Evolutionary conservation across 306 rosid species (phyloP), one percentile per base, ranked within the genome.

Genomic region (Vigna mungo): DNA sequence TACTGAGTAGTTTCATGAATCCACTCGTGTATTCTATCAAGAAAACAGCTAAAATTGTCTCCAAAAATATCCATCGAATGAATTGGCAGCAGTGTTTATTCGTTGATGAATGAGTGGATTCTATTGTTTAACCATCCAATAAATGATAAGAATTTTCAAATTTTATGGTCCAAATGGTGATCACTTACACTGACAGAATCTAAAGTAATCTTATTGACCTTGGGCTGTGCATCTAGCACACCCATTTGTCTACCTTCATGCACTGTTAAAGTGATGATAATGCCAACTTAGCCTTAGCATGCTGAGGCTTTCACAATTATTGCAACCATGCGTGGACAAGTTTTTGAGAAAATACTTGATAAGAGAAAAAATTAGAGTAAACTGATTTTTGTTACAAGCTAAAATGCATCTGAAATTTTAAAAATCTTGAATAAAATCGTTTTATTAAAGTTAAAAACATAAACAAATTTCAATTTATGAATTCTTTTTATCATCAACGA

Each of bases 161-260:
- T 13, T 1, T n/a, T 9, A 59, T 59, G 43, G 37, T 17, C 41
- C 64, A 58, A 25, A 27, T 25, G 17, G 17, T 2, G 17, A 56
- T 56, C n/a, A 25, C 39, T 58, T 25, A 58, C 37, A 58, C 25
- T 58, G n/a, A 12, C 64, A 58, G 17, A 39, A 58, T 58, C 67
- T 34, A 34, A 23, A 32, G 13, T 61, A 61, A 23, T 61, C 49
- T 55, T 52, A 56, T 46, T 58, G 58, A 66, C 32, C 12, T 18
- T 1, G 3, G 68, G 63, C n/a, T 6, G 16, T 21, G 54, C 18
- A 59, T 71, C 44, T 70, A 23, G 56, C 23, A 17, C 11, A 52
- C 56, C 12, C 17, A 49, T 49, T 16, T 20, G 71, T 60, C 71
- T 70, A 39, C 25, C 7, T 43, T 70, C 18, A 59, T 59, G 39